Evolutionary conservation across 108 stramenopile genomes (phyloP).

Genomic region (Skeletonema potamos): DNA sequence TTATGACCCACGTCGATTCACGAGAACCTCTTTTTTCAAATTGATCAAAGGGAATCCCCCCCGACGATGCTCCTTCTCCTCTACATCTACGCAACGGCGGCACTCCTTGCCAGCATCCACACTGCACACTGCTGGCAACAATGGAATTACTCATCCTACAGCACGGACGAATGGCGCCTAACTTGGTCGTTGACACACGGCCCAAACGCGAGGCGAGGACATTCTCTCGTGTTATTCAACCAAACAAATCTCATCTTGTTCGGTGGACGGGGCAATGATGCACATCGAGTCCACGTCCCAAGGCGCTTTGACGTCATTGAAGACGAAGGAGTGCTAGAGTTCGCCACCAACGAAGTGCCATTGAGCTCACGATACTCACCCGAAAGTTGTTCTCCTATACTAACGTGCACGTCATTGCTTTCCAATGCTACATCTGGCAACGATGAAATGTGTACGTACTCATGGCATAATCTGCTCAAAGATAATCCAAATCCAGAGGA

Average conservation of each 20-base stretch:
- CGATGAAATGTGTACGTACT: conserved; percentile 45
- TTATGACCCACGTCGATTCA: too few relatives aligned
- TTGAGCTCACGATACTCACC: conserved; percentile 32
- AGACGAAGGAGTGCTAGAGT: conserved; percentile 57
- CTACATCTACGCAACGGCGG: background rate
- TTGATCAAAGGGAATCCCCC: too few relatives aligned
- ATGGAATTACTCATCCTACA: conserved; percentile 38
- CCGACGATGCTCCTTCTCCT: background rate
- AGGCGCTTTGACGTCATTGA: conserved; percentile 45
- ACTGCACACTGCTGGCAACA: conserved; percentile 33
- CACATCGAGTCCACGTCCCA: conserved; percentile 54
- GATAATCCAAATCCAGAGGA: conserved; percentile 10
- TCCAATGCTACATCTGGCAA: conserved; percentile 38
- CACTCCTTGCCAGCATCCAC: background rate
- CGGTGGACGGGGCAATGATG: conserved; percentile 65
- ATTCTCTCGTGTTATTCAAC: conserved; percentile 48
- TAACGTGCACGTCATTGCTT: conserved; percentile 31
- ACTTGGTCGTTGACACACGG: conserved; percentile 36
- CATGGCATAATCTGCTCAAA: conserved; percentile 34
- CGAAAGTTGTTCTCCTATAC: conserved; percentile 26
- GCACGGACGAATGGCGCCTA: conserved; percentile 45
- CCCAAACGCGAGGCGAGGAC: conserved; percentile 47
- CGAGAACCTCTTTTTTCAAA: background rate
- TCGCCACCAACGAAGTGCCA: conserved; percentile 65
- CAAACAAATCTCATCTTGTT: conserved; percentile 56